Conservation (phyloP, 768 basidiomycete genomes). For the Boletellus ananas region DNA sequence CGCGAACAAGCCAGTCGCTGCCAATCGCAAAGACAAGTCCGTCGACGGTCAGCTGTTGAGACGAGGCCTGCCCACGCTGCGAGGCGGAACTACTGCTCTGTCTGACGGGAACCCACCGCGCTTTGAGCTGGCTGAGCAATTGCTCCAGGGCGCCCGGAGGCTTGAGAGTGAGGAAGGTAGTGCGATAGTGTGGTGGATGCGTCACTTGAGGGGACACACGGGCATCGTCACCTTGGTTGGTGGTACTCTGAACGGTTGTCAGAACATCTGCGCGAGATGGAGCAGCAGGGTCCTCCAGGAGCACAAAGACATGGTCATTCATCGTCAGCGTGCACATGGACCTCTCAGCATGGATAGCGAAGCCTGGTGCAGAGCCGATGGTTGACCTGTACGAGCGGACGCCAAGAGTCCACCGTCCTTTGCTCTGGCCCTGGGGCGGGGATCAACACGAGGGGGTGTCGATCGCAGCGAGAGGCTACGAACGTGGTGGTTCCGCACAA, state of each 20-base stretch:
- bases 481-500: conserved; percentile 66
- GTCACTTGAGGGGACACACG: conserved; percentile 15
- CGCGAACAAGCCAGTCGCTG: conserved; percentile 76
- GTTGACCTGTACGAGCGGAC: conserved; percentile 74
- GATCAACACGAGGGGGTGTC: conserved; percentile 15
- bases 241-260: conserved; percentile 36
- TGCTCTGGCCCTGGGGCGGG: conserved; percentile 48
- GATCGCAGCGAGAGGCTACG: conserved; percentile 20
- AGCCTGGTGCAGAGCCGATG: conserved; percentile 51
- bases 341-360: conserved; percentile 54
- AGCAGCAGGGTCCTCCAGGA: conserved; percentile 71
- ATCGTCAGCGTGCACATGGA: conserved; percentile 75
- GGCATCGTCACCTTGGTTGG: conserved; percentile 16
- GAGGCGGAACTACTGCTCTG: conserved; percentile 38
- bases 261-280: conserved; percentile 62
- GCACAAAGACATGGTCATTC: conserved; percentile 77
- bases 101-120: conserved; percentile 70
- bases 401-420: conserved; percentile 66
- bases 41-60: conserved; percentile 69
- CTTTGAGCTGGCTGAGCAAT: conserved; percentile 66
- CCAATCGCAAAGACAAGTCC: conserved; percentile 74
- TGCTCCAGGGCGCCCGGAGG: conserved; percentile 77
- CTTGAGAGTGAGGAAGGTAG: conserved; percentile 70
- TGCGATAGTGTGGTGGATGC: conserved; percentile 58
- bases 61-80: conserved; percentile 47